phyloP scores from a whole-genome alignment of 805 yeast species.

The Candida ficus region DNA sequence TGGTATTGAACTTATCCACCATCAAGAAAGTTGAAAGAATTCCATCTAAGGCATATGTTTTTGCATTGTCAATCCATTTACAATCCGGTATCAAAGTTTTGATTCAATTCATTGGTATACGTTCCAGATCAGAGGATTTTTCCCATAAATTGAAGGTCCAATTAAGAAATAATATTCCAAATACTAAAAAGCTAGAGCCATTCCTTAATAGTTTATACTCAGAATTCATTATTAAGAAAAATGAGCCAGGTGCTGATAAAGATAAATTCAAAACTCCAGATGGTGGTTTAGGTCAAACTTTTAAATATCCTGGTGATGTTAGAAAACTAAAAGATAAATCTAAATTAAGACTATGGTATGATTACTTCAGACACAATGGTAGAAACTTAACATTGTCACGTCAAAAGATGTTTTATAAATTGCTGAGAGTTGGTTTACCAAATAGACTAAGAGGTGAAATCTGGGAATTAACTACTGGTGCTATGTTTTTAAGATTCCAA shows the following conservation, averaged over 20 bases:
- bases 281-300: conserved; percentile 83
- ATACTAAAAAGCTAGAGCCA: conserved; percentile 55
- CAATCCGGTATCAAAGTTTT: conserved; percentile 58
- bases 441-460: conserved; percentile 90
- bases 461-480: conserved; percentile 92
- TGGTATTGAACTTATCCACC: conserved; percentile 70
- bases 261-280: conserved; percentile 49
- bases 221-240: conserved; percentile 67
- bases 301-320: conserved; percentile 88
- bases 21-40: conserved; percentile 82
- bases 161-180: conserved; percentile 56
- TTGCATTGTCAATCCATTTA: conserved; percentile 70
- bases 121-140: conserved; percentile 76
- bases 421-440: conserved; percentile 90
- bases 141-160: conserved; percentile 60
- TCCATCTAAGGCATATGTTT: conserved; percentile 69
- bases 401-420: conserved; percentile 72
- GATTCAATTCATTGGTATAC: conserved; percentile 72
- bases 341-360: conserved; percentile 91
- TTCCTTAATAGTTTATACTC: conserved; percentile 76
- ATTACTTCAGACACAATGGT: conserved; percentile 79
- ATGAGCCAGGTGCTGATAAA: conserved; percentile 27
- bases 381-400: conserved; percentile 71
- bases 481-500: conserved; percentile 67
- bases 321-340: conserved; percentile 71